A percentile compares a stretch with the other conserved stretches of the same genome.
These are phyloP conservation scores for Phytophthora nicotianae DNA, from an alignment of 352 stramenopile species.

Conservation along the genomic window DNA sequence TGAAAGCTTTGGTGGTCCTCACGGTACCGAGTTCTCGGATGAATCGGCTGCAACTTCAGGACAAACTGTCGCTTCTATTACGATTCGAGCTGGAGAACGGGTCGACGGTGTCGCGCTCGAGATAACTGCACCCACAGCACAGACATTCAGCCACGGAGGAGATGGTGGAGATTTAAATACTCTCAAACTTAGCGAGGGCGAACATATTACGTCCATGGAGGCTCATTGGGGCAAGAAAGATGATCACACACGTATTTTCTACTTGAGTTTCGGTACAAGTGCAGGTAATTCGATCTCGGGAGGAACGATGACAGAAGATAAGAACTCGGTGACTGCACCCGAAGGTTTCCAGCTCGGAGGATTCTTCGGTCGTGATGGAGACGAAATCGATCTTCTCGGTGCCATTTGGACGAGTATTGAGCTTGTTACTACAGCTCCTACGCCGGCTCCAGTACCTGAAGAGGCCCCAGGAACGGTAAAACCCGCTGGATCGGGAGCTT, in stretches of 20 bases:
- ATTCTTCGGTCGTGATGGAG: constrained; percentile 24
- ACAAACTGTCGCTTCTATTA: constrained; percentile 22
- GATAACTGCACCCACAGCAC: constrained; percentile 14
- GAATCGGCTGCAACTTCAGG: constrained; percentile 15
- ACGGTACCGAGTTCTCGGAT: constrained; percentile 23
- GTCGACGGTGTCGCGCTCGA: constrained; percentile 22
- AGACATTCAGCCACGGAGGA: constrained; percentile 19
- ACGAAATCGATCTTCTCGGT: constrained; percentile 27
- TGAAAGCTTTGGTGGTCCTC: too few species aligned
- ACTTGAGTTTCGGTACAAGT: constrained; percentile 27
- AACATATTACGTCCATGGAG: too few species aligned
- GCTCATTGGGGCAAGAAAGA: too few species aligned
- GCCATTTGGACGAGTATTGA: constrained; percentile 33
- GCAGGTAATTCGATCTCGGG: constrained; percentile 18
- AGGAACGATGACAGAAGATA: constrained; percentile 16
- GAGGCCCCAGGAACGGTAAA: too few species aligned
- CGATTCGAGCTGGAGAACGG: constrained; percentile 22
- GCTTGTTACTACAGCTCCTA: too few species aligned
- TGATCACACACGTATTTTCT: constrained; percentile 24
- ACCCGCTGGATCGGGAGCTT: too few species aligned
- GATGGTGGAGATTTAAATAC: constrained; percentile 11
- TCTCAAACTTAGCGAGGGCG: too few species aligned
- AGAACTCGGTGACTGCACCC: constrained; percentile 25
- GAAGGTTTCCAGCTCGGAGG: constrained; percentile 35
- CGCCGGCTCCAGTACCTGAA: too few species aligned